Evolutionary conservation across 306 rosid genomes (phyloP).

Genomic region (Arachis hypogaea): DNA sequence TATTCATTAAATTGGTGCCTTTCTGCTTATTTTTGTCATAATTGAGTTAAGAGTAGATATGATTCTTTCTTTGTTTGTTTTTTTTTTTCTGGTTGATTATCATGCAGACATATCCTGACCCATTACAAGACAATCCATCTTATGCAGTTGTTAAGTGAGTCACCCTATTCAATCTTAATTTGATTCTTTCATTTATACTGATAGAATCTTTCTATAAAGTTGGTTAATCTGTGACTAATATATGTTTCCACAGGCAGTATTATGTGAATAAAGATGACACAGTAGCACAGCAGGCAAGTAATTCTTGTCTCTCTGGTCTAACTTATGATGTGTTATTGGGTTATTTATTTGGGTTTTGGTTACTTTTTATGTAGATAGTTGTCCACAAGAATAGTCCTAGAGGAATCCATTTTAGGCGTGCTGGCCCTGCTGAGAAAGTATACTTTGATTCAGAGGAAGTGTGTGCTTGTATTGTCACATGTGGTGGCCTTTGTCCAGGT

Average conservation of each 20-base stretch:
- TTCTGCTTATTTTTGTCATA: background rate
- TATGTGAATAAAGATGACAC: conserved; percentile 80
- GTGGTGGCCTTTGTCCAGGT: conserved; percentile 98
- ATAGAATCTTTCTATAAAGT: background rate
- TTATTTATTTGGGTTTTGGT: background rate
- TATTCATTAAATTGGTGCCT: background rate
- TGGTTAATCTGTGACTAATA: background rate
- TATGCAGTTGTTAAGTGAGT: conserved; percentile 90
- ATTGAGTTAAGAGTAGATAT: background rate
- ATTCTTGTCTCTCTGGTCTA: background rate
- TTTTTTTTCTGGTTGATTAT: conserved; percentile 10
- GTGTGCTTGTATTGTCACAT: conserved; percentile 82
- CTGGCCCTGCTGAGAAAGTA: conserved; percentile 86
- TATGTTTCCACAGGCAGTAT: conserved; percentile 71
- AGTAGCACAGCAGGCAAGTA: conserved; percentile 56
- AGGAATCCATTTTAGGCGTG: conserved; percentile 88
- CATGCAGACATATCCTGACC: conserved; percentile 74
- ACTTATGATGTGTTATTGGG: conserved; percentile 19
- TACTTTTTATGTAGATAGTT: conserved; percentile 57
- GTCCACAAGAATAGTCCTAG: conserved; percentile 80
- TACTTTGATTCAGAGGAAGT: conserved; percentile 84
- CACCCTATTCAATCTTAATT: background rate
- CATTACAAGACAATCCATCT: conserved; percentile 84
- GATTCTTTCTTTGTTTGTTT: background rate
- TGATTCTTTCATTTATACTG: background rate